Evolutionary conservation across 257 asterid species (phyloP).

Genomic region (Fraxinus quadrangulata): DNA sequence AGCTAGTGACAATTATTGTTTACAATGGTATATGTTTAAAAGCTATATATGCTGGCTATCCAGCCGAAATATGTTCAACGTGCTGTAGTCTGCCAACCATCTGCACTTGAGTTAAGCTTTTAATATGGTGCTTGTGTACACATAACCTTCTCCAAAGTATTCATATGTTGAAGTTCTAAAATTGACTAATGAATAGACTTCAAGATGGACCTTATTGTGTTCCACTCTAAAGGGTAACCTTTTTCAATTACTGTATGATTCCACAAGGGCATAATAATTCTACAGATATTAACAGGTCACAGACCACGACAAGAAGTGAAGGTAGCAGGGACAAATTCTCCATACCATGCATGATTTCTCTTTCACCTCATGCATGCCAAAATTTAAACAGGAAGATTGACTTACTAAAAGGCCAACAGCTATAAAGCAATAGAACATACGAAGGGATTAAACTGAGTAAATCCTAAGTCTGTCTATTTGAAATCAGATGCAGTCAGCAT

Average conservation of each 20-base stretch:
- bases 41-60: neutral
- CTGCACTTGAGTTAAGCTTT: constrained; percentile 21
- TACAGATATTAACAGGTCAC: neutral
- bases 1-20: neutral
- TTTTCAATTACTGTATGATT: constrained; percentile 6
- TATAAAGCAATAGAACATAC: constrained; percentile 19
- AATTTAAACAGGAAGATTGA: constrained; percentile 15
- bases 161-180: constrained; percentile 7
- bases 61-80: neutral
- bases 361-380: neutral
- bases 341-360: constrained; percentile 12
- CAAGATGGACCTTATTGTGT: neutral
- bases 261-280: constrained; percentile 14
- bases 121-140: neutral
- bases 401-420: constrained; percentile 16
- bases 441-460: constrained; percentile 4
- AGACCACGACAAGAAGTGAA: constrained; percentile 20
- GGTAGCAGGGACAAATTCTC: constrained; percentile 13
- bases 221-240: constrained; percentile 10
- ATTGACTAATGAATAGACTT: neutral
- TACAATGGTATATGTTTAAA: neutral
- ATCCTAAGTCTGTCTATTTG: constrained; percentile 16
- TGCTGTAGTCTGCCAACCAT: constrained; percentile 4
- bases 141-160: constrained; percentile 17
- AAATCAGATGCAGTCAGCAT: constrained; percentile 10